Evolutionary conservation across 1,284 basidiomycete species (phyloP).

Genomic region (Trichosporon sp.): DNA sequence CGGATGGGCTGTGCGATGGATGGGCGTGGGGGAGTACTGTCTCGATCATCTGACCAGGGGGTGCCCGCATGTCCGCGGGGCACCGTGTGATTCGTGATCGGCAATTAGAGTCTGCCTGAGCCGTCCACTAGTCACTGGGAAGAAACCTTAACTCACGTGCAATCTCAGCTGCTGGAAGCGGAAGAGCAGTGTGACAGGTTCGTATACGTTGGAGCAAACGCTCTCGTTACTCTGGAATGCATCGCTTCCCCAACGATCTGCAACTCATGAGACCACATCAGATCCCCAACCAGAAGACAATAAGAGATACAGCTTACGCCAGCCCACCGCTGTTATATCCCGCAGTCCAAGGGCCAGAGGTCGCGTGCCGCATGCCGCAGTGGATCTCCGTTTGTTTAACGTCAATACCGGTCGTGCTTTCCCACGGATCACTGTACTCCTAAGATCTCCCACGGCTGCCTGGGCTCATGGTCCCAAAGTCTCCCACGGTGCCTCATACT

Average conservation of each 20-base stretch:
- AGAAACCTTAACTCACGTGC: no score
- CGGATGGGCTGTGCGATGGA: not conserved
- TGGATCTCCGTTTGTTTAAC: no score
- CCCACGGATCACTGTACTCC: no score
- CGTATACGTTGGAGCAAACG: not conserved
- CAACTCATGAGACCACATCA: not conserved
- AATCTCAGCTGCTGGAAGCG: no score
- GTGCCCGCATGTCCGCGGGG: not conserved
- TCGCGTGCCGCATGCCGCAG: no score
- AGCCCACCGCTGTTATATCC: not conserved
- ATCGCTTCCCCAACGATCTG: not conserved
- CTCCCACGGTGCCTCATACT: not conserved
- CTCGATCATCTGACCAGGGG: slow-evolving; percentile 5
- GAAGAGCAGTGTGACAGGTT: no score
- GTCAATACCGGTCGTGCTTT: no score
- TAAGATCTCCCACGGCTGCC: no score
- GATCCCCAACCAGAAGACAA: not conserved
- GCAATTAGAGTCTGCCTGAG: not conserved
- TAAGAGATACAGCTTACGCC: not conserved
- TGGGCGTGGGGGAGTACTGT: not conserved
- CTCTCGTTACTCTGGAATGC: slow-evolving; percentile 9
- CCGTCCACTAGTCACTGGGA: not conserved
- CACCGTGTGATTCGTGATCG: slow-evolving; percentile 16
- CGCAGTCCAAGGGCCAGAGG: not conserved
- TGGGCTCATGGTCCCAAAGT: no score